phyloP scores from a whole-genome alignment of 2,329 filamentous ascomycete genomes.

The Talaromyces sp. region DNA sequence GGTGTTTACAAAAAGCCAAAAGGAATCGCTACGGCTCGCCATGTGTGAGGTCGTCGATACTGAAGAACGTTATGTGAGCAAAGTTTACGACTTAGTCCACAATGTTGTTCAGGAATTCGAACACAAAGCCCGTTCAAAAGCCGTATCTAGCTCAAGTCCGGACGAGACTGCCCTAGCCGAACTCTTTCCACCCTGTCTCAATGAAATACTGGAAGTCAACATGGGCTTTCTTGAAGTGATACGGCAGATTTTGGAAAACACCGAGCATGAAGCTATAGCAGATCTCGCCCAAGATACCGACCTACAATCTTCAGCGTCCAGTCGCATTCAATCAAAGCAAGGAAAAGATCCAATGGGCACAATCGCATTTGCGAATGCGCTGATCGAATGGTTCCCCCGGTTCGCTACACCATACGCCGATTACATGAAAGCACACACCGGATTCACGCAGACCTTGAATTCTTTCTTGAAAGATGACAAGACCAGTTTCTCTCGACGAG shows the following conservation, averaged over 20 bases:
- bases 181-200: slow-evolving; percentile 76
- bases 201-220: slow-evolving; percentile 77
- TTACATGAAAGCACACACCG: slow-evolving; percentile 85
- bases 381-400: slow-evolving; percentile 87
- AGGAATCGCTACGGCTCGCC: slow-evolving; percentile 78
- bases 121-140: slow-evolving; percentile 58
- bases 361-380: slow-evolving; percentile 69
- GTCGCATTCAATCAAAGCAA: slow-evolving; percentile 42
- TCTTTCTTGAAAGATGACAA: slow-evolving; percentile 70
- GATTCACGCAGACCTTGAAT: slow-evolving; percentile 77
- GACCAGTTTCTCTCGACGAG: slow-evolving; percentile 75
- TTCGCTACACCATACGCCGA: slow-evolving; percentile 89
- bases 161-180: slow-evolving; percentile 67
- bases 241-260: slow-evolving; percentile 71
- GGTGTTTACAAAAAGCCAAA: slow-evolving; percentile 74
- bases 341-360: slow-evolving; percentile 72
- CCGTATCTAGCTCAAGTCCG: slow-evolving; percentile 63
- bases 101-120: slow-evolving; percentile 77
- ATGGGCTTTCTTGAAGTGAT: slow-evolving; percentile 73
- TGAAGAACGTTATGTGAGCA: slow-evolving; percentile 87
- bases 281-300: slow-evolving; percentile 64
- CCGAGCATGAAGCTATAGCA: slow-evolving; percentile 71
- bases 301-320: slow-evolving; percentile 43
- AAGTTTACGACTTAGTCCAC: slow-evolving; percentile 77
- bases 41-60: slow-evolving; percentile 89